A percentile compares a stretch with the other conserved stretches of the same genome.
Evolutionary conservation across 495 filamentous ascomycete genomes (phyloP).

Genomic region (Aspergillus funiculosus): DNA sequence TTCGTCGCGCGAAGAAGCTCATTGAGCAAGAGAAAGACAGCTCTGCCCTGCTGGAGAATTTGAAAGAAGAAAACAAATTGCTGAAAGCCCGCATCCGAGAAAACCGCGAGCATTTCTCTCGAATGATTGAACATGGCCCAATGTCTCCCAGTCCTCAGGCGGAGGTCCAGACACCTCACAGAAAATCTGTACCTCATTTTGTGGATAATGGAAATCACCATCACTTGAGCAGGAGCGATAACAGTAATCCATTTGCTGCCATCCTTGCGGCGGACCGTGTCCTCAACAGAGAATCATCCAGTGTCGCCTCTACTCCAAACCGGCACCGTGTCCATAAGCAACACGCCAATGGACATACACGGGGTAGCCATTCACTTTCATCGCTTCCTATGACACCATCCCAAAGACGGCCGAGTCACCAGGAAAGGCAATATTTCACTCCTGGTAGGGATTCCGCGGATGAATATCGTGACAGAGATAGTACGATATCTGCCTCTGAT

Average conservation of each 20-base stretch:
- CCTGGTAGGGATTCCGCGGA: constrained; percentile 50
- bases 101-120: constrained; percentile 76
- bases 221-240: constrained; percentile 36
- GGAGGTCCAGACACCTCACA: constrained; percentile 43
- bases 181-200: constrained; percentile 43
- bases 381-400: constrained; percentile 75
- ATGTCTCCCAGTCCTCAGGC: constrained; percentile 37
- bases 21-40: constrained; percentile 61
- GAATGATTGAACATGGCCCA: constrained; percentile 53
- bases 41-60: constrained; percentile 42
- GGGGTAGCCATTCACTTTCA: constrained; percentile 68
- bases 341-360: constrained; percentile 51
- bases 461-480: constrained; percentile 64
- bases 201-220: constrained; percentile 36
- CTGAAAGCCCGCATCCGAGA: constrained; percentile 78
- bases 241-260: constrained; percentile 61
- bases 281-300: constrained; percentile 65
- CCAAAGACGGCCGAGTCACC: constrained; percentile 35
- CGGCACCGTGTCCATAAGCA: constrained; percentile 41
- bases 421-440: constrained; percentile 49
- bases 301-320: constrained; percentile 58
- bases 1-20: constrained; percentile 67
- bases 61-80: constrained; percentile 63
- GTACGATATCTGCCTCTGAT: constrained; percentile 82
- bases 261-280: constrained; percentile 69